phyloP scores from a whole-genome alignment of 805 yeast genomes.

The Wickerhamomyces queroliae region DNA sequence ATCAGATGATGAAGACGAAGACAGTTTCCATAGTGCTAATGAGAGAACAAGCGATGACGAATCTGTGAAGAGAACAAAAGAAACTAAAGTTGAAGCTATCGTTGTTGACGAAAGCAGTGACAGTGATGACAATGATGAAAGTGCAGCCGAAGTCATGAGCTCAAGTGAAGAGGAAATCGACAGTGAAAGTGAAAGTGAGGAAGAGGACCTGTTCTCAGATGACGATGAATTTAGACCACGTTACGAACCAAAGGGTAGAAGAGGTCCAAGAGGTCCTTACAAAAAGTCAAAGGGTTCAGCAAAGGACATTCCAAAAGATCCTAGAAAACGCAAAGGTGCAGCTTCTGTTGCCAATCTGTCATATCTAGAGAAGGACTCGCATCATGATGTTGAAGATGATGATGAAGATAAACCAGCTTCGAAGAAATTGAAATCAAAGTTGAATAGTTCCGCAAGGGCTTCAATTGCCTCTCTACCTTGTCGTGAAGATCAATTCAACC shows the following conservation, averaged over 20 bases:
- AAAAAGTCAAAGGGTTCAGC: slow-evolving; percentile 21
- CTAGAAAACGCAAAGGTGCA: slow-evolving; percentile 25
- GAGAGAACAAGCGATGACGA: too few relatives aligned
- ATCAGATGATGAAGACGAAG: slow-evolving; percentile 5
- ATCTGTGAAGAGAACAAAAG: slow-evolving; percentile 11
- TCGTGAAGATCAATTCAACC: slow-evolving; percentile 75
- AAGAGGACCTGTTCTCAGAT: slow-evolving; percentile 4
- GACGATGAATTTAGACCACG: slow-evolving; percentile 24
- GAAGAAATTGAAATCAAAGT: slow-evolving; percentile 29
- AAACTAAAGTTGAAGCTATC: slow-evolving; percentile 5
- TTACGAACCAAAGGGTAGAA: slow-evolving; percentile 24
- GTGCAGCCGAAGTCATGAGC: too few relatives aligned
- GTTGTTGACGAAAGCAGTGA: slow-evolving; percentile 15
- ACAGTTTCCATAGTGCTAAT: too few relatives aligned
- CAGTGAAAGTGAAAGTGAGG: slow-evolving; percentile 3
- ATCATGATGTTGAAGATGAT: slow-evolving; percentile 17
- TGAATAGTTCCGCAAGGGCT: slow-evolving; percentile 17
- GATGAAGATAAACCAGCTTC: slow-evolving; percentile 18
- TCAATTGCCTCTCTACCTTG: slow-evolving; percentile 64
- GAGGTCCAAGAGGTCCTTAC: slow-evolving; percentile 23
- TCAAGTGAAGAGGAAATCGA: slow-evolving; percentile 14
- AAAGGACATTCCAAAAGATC: slow-evolving; percentile 21
- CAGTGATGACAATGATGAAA: slow-evolving; percentile 10
- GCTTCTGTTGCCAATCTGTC: slow-evolving; percentile 6
- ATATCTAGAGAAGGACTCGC: slow-evolving; percentile 2